A percentile compares a stretch with the other conserved stretches of the same genome.
Conservation (phyloP, 495 filamentous ascomycete genomes). For the Neurospora intermedia region DNA sequence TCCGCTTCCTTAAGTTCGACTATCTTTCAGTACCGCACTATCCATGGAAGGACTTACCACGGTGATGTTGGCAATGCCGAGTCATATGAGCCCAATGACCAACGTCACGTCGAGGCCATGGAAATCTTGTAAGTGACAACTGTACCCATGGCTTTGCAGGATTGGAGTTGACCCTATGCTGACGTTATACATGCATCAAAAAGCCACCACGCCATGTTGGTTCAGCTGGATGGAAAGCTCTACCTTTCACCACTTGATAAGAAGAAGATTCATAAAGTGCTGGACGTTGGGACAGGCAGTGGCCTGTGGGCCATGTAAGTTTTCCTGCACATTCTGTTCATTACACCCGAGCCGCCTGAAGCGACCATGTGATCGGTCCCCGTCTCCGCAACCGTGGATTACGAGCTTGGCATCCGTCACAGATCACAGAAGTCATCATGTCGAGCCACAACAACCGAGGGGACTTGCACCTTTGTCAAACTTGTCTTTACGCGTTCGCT, state of each 20-base stretch:
- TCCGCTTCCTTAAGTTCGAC: background rate
- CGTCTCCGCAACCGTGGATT: background rate
- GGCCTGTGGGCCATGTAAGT: slow-evolving; percentile 29
- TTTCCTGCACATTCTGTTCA: background rate
- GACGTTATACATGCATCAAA: background rate
- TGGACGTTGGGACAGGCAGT: slow-evolving; percentile 29
- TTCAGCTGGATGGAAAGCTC: slow-evolving; percentile 40
- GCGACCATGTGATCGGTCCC: background rate
- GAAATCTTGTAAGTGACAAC: slow-evolving; percentile 9
- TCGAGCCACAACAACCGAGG: background rate
- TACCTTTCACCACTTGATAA: slow-evolving; percentile 41
- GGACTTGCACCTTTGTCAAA: background rate
- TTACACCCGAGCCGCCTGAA: background rate
- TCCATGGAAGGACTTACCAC: slow-evolving; percentile 20
- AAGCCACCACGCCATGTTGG: slow-evolving; percentile 21
- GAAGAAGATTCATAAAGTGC: slow-evolving; percentile 24
- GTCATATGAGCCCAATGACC: slow-evolving; percentile 17
- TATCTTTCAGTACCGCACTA: background rate
- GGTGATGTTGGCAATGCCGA: slow-evolving; percentile 5
- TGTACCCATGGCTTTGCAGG: background rate
- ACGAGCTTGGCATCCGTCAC: background rate
- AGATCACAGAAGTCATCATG: background rate
- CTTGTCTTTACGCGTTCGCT: background rate
- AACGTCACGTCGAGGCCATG: slow-evolving; percentile 12
- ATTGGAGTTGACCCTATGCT: background rate